Conservation (phyloP, 164 flowering plant genomes). For the Aristolochia contorta region DNA sequence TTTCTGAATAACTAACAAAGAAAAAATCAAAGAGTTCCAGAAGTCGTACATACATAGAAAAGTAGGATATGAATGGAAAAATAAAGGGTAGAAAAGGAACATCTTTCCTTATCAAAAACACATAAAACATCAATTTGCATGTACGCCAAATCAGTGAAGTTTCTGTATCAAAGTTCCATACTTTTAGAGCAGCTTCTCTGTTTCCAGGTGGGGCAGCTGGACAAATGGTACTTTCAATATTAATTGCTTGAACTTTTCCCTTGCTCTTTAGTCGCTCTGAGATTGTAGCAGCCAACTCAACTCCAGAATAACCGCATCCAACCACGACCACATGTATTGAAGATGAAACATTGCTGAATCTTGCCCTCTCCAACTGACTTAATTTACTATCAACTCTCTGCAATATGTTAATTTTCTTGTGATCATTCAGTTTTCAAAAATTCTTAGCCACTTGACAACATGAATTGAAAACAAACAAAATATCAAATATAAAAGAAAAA, state of each 20-base stretch:
- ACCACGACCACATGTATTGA: conserved; percentile 66
- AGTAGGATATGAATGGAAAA: no score
- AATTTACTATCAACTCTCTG: conserved; percentile 68
- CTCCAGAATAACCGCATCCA: conserved; percentile 95
- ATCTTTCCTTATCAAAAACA: not conserved
- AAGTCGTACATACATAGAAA: no score
- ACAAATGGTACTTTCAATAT: conserved; percentile 55
- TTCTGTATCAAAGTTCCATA: conserved; percentile 11
- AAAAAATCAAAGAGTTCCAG: not conserved
- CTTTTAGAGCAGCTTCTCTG: conserved; percentile 81
- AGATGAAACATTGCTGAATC: conserved; percentile 45
- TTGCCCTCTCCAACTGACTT: conserved; percentile 50
- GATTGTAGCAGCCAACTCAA: conserved; percentile 92
- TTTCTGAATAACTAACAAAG: not conserved
- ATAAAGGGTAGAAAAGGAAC: not conserved
- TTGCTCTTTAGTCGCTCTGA: conserved; percentile 69
- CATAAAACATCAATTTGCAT: no score
- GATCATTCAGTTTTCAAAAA: not conserved
- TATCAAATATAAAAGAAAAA: no score
- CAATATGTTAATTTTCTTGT: conserved; percentile 8
- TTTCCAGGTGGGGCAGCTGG: conserved; percentile 85
- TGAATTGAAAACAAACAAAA: no score
- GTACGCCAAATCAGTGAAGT: not conserved
- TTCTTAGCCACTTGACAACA: no score
- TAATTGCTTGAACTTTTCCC: conserved; percentile 77